phyloP scores from a whole-genome alignment of 2,329 filamentous ascomycete genomes.

The Ilyonectria sp. region DNA sequence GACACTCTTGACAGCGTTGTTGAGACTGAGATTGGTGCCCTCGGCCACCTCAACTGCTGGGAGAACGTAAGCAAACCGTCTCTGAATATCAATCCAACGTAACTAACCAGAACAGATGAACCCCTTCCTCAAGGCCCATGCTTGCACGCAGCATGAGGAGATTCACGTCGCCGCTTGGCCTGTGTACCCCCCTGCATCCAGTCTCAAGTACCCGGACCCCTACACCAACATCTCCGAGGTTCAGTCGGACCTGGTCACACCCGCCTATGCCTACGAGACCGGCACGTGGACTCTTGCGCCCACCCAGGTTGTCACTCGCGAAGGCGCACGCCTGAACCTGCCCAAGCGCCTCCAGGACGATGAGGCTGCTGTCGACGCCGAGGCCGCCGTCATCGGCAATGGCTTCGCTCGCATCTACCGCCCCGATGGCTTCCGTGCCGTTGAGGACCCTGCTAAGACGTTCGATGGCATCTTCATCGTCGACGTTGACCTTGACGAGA shows the following conservation, averaged over 20 bases:
- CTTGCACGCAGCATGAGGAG: constrained; percentile 39
- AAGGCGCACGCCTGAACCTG: constrained; percentile 45
- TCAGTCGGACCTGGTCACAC: constrained; percentile 46
- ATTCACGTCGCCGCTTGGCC: constrained; percentile 52
- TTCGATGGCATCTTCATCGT: constrained; percentile 66
- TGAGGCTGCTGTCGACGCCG: constrained; percentile 47
- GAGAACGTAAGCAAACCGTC: constrained; percentile 60
- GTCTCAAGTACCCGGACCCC: constrained; percentile 43
- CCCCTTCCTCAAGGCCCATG: background rate
- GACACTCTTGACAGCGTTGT: constrained; percentile 66
- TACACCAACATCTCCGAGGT: constrained; percentile 47
- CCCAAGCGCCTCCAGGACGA: constrained; percentile 19
- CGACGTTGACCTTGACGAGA: constrained; percentile 62
- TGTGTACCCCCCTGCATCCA: constrained; percentile 43
- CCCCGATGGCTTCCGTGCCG: constrained; percentile 43
- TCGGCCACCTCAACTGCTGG: constrained; percentile 71
- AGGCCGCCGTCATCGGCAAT: constrained; percentile 42
- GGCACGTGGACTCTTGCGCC: constrained; percentile 47
- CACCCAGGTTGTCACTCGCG: constrained; percentile 44
- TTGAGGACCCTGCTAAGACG: constrained; percentile 47
- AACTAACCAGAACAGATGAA: background rate
- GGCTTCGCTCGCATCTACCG: constrained; percentile 46
- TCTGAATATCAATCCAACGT: constrained; percentile 32
- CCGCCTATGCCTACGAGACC: constrained; percentile 46
- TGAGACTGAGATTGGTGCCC: constrained; percentile 64